Percentiles rank a stretch among this genome's conserved stretches.
Evolutionary conservation across 345 rosid genomes (phyloP).

Genomic region (Erucastrum elatum): DNA sequence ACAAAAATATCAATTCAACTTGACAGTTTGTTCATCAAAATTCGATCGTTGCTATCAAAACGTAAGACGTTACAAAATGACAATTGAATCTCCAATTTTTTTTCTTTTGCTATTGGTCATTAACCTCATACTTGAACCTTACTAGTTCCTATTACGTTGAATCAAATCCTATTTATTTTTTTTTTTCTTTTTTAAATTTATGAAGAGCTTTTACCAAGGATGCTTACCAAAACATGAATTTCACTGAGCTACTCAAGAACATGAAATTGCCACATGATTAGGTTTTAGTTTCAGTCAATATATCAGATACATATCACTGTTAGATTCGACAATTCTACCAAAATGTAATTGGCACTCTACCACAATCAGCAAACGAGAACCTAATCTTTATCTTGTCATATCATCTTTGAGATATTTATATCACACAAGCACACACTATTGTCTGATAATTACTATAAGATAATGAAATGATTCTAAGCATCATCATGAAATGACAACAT

Average conservation of each 20-base stretch:
- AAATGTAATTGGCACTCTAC: neutral
- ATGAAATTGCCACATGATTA: slow-evolving; percentile 16
- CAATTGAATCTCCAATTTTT: neutral
- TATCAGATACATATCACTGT: neutral
- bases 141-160: neutral
- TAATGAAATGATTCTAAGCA: slow-evolving; percentile 4
- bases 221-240: neutral
- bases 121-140: neutral
- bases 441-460: neutral
- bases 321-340: neutral
- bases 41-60: neutral
- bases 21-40: neutral
- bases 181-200: neutral
- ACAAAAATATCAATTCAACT: neutral
- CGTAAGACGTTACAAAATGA: too few species aligned
- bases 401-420: slow-evolving; percentile 2
- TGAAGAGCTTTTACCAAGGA: neutral
- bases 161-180: neutral
- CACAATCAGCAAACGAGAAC: neutral
- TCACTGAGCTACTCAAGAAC: slow-evolving; percentile 18
- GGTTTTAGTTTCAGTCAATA: neutral
- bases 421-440: neutral
- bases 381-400: slow-evolving; percentile 5
- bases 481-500: neutral
- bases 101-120: neutral